Conservation (phyloP, 2,329 filamentous ascomycete species). For the Coniella lustricola region DNA sequence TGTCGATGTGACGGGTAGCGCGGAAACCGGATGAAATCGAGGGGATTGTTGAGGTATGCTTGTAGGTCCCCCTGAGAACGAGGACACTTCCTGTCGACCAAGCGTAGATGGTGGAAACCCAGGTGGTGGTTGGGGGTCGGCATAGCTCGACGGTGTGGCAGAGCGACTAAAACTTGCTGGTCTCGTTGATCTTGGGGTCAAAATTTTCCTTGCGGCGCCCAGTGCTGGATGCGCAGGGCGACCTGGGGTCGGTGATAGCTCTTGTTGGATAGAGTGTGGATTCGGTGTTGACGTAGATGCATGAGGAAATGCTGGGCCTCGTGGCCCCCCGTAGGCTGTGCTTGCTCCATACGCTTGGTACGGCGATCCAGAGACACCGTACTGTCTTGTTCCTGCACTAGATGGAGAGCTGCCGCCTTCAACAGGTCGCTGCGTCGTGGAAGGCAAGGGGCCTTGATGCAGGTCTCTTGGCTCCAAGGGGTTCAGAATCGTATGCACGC, state of each 20-base stretch:
- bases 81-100: slow-evolving; percentile 18
- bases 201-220: slow-evolving; percentile 37
- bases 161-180: slow-evolving; percentile 39
- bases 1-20: slow-evolving; percentile 10
- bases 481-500: slow-evolving; percentile 39
- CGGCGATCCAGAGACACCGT: slow-evolving; percentile 19
- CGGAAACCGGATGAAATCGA: slow-evolving; percentile 2
- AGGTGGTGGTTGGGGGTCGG: slow-evolving; percentile 24
- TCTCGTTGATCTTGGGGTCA: slow-evolving; percentile 54
- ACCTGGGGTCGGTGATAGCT: slow-evolving; percentile 9
- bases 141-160: slow-evolving; percentile 22
- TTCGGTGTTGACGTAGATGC: slow-evolving; percentile 12
- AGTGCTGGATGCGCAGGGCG: slow-evolving; percentile 18
- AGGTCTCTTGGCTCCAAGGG: slow-evolving; percentile 28
- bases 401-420: slow-evolving; percentile 18
- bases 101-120: slow-evolving; percentile 20
- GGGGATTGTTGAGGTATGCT: slow-evolving; percentile 9
- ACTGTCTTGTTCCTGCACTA: slow-evolving; percentile 19
- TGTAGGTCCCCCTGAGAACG: slow-evolving; percentile 18
- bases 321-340: slow-evolving; percentile 11
- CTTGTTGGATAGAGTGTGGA: slow-evolving; percentile 13
- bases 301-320: slow-evolving; percentile 1
- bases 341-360: slow-evolving; percentile 11
- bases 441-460: slow-evolving; percentile 15
- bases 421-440: slow-evolving; percentile 16